Conservation (phyloP, 2,329 filamentous ascomycete species). For the Fusarium sororula region DNA sequence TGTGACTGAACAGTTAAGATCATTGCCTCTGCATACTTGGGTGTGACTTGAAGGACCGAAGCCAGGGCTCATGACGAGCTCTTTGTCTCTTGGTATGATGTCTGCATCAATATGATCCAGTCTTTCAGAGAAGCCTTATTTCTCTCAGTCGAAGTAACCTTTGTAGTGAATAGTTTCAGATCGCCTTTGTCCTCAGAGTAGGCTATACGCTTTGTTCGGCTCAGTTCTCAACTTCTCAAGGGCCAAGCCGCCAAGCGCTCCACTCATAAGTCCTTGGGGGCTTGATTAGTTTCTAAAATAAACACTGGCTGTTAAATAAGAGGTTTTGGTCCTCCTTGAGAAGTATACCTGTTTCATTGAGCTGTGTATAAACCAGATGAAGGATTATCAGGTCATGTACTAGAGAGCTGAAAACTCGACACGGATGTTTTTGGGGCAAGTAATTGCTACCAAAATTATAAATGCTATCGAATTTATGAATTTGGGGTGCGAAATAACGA, state of each 20-base stretch:
- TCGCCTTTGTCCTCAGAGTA: too few relatives aligned
- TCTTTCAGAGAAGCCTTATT: fast-evolving
- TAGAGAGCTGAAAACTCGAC: not conserved
- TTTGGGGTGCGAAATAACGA: fast-evolving
- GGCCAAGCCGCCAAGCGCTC: not conserved
- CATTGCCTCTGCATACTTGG: fast-evolving
- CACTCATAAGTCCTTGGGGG: not conserved
- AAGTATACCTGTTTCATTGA: fast-evolving
- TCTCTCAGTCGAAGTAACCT: fast-evolving
- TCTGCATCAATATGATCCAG: fast-evolving
- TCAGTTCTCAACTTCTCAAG: not conserved
- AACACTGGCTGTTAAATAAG: fast-evolving
- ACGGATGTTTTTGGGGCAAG: fast-evolving
- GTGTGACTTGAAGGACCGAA: fast-evolving
- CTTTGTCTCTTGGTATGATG: not conserved
- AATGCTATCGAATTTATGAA: fast-evolving
- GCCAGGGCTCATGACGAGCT: not conserved
- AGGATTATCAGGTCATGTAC: fast-evolving
- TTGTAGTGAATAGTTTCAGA: fast-evolving
- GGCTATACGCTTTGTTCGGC: not conserved
- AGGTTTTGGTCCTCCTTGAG: fast-evolving
- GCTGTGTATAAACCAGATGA: not conserved
- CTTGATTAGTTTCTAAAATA: fast-evolving
- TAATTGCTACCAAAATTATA: fast-evolving
- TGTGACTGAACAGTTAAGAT: fast-evolving